Conservation (phyloP, 2,329 filamentous ascomycete species). For the Alternaria gaisen region DNA sequence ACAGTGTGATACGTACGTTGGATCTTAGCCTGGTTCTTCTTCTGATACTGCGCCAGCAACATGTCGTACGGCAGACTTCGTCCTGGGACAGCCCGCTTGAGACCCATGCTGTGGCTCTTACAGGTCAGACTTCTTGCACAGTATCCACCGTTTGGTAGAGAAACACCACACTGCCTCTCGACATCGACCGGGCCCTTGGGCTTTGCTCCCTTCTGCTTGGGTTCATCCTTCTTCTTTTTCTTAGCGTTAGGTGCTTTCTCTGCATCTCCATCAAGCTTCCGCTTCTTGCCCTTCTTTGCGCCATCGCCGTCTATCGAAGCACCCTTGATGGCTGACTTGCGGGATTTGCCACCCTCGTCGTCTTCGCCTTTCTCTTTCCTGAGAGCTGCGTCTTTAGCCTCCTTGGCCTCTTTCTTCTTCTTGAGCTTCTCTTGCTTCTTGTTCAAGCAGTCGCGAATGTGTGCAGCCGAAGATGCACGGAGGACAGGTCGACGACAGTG, state of each 20-base stretch:
- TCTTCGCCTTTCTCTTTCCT: conserved; percentile 58
- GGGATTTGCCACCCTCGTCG: conserved; percentile 53
- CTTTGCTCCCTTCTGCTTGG: conserved; percentile 82
- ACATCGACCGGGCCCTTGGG: conserved; percentile 94
- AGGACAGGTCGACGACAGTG: conserved; percentile 92
- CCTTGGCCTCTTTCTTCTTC: conserved; percentile 71
- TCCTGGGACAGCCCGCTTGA: conserved; percentile 87
- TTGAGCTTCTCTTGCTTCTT: conserved; percentile 75
- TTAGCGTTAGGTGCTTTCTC: conserved; percentile 80
- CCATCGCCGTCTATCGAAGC: conserved; percentile 48
- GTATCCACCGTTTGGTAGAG: conserved; percentile 82
- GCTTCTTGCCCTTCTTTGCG: conserved; percentile 57
- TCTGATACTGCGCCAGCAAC: conserved; percentile 74
- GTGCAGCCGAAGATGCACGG: conserved; percentile 75
- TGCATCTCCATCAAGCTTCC: conserved; percentile 64
- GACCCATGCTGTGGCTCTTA: conserved; percentile 95
- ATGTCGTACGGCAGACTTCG: conserved; percentile 91
- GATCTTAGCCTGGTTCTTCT: conserved; percentile 98
- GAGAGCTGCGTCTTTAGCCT: conserved; percentile 60
- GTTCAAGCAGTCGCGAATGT: conserved; percentile 84
- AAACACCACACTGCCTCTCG: conserved; percentile 90
- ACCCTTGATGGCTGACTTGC: conserved; percentile 54
- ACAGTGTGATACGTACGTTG: conserved; percentile 73
- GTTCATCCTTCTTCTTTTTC: conserved; percentile 96
- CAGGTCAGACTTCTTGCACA: conserved; percentile 91